Conservation (phyloP, 305 asterid species). For the Solanum hybrid region DNA sequence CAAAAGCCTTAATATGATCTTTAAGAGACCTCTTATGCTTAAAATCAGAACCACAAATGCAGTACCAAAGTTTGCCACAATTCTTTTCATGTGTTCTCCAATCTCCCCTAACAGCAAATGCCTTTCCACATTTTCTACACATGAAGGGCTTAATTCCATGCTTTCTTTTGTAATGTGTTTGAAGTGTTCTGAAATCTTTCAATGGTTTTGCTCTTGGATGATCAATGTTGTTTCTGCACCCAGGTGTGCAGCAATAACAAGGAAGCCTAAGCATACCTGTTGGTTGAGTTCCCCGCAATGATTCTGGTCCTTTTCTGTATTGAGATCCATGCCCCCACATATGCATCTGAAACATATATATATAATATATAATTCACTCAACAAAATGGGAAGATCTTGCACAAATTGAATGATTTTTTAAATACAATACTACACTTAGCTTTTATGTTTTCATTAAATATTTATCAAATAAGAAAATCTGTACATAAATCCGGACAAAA, state of each 20-base stretch:
- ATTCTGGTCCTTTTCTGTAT: constrained; percentile 51
- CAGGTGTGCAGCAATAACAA: constrained; percentile 79
- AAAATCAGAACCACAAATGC: constrained; percentile 77
- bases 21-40: constrained; percentile 86
- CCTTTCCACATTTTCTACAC: constrained; percentile 83
- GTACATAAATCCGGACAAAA: neutral
- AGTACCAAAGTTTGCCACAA: constrained; percentile 87
- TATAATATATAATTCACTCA: neutral
- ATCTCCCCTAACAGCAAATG: constrained; percentile 86
- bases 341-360: constrained; percentile 52
- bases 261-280: constrained; percentile 85
- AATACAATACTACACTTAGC: neutral
- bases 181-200: constrained; percentile 84
- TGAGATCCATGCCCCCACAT: constrained; percentile 98
- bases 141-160: constrained; percentile 84
- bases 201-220: constrained; percentile 84
- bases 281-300: constrained; percentile 71
- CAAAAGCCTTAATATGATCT: constrained; percentile 81
- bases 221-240: constrained; percentile 81
- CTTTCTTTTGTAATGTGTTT: constrained; percentile 82
- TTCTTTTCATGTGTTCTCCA: constrained; percentile 92
- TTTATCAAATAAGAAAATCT: neutral
- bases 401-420: neutral
- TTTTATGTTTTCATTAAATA: neutral
- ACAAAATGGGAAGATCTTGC: neutral